phyloP scores from a whole-genome alignment of 805 yeast genomes.

The Metahyphopichia silvanorum region DNA sequence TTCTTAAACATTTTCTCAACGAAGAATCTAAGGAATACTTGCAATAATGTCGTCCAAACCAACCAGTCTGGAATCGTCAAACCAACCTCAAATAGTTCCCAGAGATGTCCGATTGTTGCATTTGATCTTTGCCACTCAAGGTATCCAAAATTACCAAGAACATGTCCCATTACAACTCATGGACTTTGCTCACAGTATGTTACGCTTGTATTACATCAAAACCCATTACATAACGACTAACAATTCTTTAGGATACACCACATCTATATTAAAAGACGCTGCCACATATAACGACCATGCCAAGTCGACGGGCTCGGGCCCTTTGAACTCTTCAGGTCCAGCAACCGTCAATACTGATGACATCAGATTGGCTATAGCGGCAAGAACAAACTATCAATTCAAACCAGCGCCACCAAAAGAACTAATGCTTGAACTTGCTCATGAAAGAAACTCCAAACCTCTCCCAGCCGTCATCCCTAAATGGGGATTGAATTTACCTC shows the following conservation, averaged over 20 bases:
- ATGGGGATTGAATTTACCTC: conserved; percentile 93
- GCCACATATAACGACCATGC: conserved; percentile 84
- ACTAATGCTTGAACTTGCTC: conserved; percentile 82
- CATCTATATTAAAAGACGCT: conserved; percentile 86
- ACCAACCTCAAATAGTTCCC: conserved; percentile 54
- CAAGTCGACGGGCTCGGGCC: conserved; percentile 30
- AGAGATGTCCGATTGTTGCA: conserved; percentile 90
- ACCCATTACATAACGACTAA: conserved; percentile 4
- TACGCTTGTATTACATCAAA: not conserved
- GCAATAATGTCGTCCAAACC: not conserved
- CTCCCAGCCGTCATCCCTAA: conserved; percentile 88
- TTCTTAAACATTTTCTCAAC: too few relatives aligned
- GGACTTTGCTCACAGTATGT: conserved; percentile 85
- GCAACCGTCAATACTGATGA: conserved; percentile 80
- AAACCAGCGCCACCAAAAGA: conserved; percentile 94
- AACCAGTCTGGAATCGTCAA: too few relatives aligned
- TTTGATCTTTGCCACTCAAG: conserved; percentile 88
- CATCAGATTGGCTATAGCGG: conserved; percentile 85
- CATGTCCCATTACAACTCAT: conserved; percentile 93
- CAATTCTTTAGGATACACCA: conserved; percentile 57
- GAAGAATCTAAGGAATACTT: too few relatives aligned
- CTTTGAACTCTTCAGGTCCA: conserved; percentile 33
- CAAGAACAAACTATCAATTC: conserved; percentile 93
- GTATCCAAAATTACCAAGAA: conserved; percentile 88
- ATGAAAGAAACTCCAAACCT: conserved; percentile 84